A percentile compares a stretch with the other conserved stretches of the same genome.
These are phyloP conservation scores for Bipolaris gigantea DNA, from an alignment of 2,329 filamentous ascomycete species.

Conservation along the genomic window DNA sequence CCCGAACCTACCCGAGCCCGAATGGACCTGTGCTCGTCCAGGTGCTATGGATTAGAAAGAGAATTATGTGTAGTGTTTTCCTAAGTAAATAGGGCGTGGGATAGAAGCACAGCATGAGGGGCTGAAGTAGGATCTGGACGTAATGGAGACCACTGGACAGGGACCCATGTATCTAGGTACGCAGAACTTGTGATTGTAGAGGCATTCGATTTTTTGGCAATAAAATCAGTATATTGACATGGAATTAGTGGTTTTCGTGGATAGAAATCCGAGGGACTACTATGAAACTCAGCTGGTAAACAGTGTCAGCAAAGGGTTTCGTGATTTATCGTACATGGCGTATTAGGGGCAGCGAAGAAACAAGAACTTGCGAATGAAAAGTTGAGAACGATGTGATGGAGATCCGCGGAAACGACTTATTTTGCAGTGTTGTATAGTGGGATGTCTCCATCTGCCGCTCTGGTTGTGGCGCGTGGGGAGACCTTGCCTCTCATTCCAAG, in stretches of 20 bases:
- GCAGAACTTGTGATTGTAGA: background rate
- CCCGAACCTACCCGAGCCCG: background rate
- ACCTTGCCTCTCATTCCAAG: constrained; percentile 46
- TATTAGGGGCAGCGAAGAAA: background rate
- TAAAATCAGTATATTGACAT: background rate
- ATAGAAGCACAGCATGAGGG: background rate
- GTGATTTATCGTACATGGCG: background rate
- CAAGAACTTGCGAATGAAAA: background rate
- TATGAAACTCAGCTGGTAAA: background rate
- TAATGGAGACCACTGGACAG: background rate
- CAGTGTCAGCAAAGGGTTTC: background rate
- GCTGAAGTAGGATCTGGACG: background rate
- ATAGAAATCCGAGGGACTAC: background rate
- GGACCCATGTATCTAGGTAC: background rate
- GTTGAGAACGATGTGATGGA: background rate
- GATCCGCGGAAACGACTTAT: constrained; percentile 9
- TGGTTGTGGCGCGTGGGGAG: constrained; percentile 8
- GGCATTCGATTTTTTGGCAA: background rate
- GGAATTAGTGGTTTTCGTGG: background rate
- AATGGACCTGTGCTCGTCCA: background rate
- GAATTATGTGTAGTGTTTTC: background rate
- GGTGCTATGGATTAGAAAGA: background rate
- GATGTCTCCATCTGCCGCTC: constrained; percentile 25
- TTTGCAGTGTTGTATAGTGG: constrained; percentile 25
- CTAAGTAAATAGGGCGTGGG: constrained; percentile 1